Evolutionary conservation across 1,139 yeast species (phyloP), one percentile per base, ranked within the genome.

Genomic region (Yamadazyma triangularis): DNA sequence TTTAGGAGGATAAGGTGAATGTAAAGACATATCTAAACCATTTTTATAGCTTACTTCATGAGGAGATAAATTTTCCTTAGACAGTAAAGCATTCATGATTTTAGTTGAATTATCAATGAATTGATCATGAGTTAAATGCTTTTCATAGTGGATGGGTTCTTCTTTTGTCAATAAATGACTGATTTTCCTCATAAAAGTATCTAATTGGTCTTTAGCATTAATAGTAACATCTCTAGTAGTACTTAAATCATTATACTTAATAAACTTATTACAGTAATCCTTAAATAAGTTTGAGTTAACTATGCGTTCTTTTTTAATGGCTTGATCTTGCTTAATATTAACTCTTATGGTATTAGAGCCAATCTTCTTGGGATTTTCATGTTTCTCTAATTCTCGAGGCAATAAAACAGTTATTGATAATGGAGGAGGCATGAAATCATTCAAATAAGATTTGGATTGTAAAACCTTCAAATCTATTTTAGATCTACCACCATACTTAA

Each of bases 381-480:
- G 38, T 11, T 23, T 4, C 15, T 41, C 40, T 13, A 39, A 13
- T 18, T 18, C 9, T 13, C 5, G 26, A 5, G 60, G 62, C 15
- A 56, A 35, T 15, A 70, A 38, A 13, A 70, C 42, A 4, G 61
- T 56, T 14, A 70, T 29, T 0, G 66, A 51, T 11, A 48, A 35
- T 4, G 78, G 77, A n/a, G 58, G 45, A 2, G 64, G 60, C 60
- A 72, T 71, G 35, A 68, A 66, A 25, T 67, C 69, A 33, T 64
- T 44, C 7, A 72, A 45, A 39, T 54, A 70, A 11, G 73, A 62
- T 35, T 56, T 60, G 2, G 65, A 52, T 15, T 62, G 61, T 3
- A 68, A 24, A 1, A 52, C 42, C 27, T 66, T 56, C 18, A 49
- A 33, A 3, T 42, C 42, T 25, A 42, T 50, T 2, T 52, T 45